These are phyloP conservation scores for Torulaspora globosa DNA, from an alignment of 1,139 yeast species.

Conservation along the genomic window DNA sequence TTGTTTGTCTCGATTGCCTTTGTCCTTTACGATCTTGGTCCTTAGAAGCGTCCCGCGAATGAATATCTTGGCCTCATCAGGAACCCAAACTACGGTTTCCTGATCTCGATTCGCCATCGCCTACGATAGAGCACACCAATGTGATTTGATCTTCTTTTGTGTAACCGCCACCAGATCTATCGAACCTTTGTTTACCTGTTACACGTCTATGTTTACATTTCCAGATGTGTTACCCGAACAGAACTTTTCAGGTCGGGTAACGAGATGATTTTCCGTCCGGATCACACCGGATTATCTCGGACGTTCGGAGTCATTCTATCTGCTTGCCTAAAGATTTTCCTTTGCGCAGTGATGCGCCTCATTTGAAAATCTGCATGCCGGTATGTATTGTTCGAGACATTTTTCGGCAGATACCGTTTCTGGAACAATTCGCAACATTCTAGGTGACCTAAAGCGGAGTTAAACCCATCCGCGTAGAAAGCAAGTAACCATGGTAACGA, in stretches of 20 bases:
- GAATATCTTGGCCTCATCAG: conserved; percentile 62
- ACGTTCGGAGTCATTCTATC: too few species aligned
- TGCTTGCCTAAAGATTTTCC: too few species aligned
- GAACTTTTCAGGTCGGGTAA: background rate
- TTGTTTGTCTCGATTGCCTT: conserved; percentile 23
- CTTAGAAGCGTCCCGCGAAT: conserved; percentile 58
- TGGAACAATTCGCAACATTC: too few species aligned
- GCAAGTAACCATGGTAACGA: too few species aligned
- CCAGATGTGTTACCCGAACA: background rate
- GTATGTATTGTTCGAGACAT: too few species aligned
- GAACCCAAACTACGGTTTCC: conserved; percentile 69
- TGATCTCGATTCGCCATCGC: conserved; percentile 5
- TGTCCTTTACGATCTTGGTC: conserved; percentile 21
- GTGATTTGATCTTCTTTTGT: background rate
- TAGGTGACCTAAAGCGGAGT: too few species aligned
- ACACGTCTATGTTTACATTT: background rate
- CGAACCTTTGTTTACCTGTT: conserved; percentile 1
- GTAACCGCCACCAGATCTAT: conserved; percentile 4
- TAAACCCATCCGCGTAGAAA: too few species aligned
- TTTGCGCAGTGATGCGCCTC: too few species aligned
- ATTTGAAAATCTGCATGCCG: too few species aligned
- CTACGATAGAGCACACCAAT: background rate
- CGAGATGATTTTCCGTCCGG: background rate
- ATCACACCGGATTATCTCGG: too few species aligned
- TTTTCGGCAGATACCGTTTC: too few species aligned